Evolutionary conservation across 257 asterid genomes (phyloP).

Genomic region (Solanum pinnatisectum): DNA sequence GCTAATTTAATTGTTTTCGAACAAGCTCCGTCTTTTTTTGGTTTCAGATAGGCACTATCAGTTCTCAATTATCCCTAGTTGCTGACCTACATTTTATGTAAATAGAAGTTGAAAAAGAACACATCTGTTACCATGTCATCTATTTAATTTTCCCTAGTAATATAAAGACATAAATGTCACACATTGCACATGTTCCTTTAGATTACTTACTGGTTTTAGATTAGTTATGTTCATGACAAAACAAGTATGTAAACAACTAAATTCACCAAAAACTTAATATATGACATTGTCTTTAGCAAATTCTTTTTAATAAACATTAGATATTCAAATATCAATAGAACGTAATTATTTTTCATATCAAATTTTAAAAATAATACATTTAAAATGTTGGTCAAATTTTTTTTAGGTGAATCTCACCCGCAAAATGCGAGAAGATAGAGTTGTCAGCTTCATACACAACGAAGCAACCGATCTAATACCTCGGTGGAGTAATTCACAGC

Average conservation of each 20-base stretch:
- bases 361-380: neutral
- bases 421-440: neutral
- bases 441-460: neutral
- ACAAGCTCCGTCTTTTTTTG: neutral
- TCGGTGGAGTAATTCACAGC: neutral
- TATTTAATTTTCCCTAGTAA: neutral
- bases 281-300: neutral
- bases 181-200: neutral
- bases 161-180: neutral
- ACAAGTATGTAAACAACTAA: neutral
- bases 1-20: neutral
- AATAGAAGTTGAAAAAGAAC: neutral
- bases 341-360: neutral
- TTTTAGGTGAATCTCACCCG: neutral
- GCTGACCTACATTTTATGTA: neutral
- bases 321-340: neutral
- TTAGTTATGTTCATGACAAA: neutral
- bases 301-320: neutral
- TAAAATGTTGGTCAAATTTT: neutral
- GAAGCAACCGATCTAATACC: neutral
- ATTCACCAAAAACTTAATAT: neutral
- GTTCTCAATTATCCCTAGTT: neutral
- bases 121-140: neutral
- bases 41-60: neutral
- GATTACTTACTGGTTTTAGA: neutral